Base-by-base conservation (phyloP, 1,284 basidiomycete genomes). In the Afroboletus lepidellus region DNA sequence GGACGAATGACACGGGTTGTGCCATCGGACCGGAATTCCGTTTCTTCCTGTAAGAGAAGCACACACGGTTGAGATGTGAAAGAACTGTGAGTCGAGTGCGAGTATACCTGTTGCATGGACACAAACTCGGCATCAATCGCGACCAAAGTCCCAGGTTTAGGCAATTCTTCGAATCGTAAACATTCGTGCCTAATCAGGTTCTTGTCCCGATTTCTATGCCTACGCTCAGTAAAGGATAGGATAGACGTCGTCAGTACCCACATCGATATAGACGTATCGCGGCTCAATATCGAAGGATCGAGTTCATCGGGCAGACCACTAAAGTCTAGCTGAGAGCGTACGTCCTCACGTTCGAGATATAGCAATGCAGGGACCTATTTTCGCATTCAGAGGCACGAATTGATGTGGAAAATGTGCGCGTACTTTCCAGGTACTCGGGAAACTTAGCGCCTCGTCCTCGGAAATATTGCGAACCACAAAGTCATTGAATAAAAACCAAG, bases 71-170 rank as follows among this genome's bases (percentile, higher is more conserved):
- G 16, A 34, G 38, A n/a, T n/a, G n/a, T n/a, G 45, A 33, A 44
- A 46, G 30, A 37, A 23, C 9, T 27, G 20, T 34, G 13, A 25
- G 15, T 54, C 8, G 8, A 33, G 36, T 15, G 47, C 1, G n/a
- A 46, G 24, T 41, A 48, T 56, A 87, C 90, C 75, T 94, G 90
- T 68, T 98, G 94, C 77, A 99, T 88, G 16, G 89, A 90, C 8
- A 99, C 95, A 67, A 99, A 99, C 68, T 99, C 97, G 2, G 97
- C 94, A 66, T 99, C 97, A 57, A 99, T 98, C 2, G 95, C 86
- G 20, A 99, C 86, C 41, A 97, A 74, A 4, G 90, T 95, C 3
- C 94, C 96, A 11, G 87, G 85, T 51, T 71, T 80, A 0, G 94
- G 96, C 18, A 97, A 70, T 69, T 98, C 96, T n/a, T 87, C 82